Conservation (phyloP, 371 early-diverging fungal genomes). For the Apophysomyces sp. region DNA sequence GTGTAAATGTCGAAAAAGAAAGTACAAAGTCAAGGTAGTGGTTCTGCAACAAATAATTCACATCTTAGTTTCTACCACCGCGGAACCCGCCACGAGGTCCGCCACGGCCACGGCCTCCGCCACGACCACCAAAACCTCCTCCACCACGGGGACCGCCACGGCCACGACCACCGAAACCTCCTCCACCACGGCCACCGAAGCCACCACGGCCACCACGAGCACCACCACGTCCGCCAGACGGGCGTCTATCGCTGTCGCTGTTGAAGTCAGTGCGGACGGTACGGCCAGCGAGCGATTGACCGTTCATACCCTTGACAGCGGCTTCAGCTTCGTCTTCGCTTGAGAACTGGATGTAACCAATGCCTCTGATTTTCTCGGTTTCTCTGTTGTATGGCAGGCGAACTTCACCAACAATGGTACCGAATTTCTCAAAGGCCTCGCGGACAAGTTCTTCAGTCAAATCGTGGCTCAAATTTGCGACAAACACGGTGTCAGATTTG, state of each 20-base stretch:
- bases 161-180: conserved; percentile 35
- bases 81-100: conserved; percentile 35
- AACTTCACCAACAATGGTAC: conserved; percentile 73
- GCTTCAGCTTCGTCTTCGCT: conserved; percentile 62
- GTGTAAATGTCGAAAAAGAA: not conserved
- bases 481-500: conserved; percentile 76
- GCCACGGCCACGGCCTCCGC: conserved; percentile 27
- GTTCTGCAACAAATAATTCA: not conserved
- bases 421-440: conserved; percentile 83
- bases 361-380: conserved; percentile 69
- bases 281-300: conserved; percentile 68
- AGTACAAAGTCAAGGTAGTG: not conserved
- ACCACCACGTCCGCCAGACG: conserved; percentile 47
- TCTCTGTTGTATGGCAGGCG: conserved; percentile 69
- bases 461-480: conserved; percentile 91
- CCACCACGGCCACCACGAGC: conserved; percentile 44
- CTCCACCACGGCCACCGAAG: conserved; percentile 46
- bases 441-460: conserved; percentile 89
- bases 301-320: conserved; percentile 67
- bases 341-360: conserved; percentile 73
- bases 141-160: conserved; percentile 43
- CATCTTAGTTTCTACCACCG: not conserved
- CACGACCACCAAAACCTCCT: conserved; percentile 33
- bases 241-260: conserved; percentile 42
- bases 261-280: conserved; percentile 64